Evolutionary conservation across 2,329 filamentous ascomycete genomes (phyloP), one percentile per base, ranked within the genome.

Genomic region (Phialophora expanda): DNA sequence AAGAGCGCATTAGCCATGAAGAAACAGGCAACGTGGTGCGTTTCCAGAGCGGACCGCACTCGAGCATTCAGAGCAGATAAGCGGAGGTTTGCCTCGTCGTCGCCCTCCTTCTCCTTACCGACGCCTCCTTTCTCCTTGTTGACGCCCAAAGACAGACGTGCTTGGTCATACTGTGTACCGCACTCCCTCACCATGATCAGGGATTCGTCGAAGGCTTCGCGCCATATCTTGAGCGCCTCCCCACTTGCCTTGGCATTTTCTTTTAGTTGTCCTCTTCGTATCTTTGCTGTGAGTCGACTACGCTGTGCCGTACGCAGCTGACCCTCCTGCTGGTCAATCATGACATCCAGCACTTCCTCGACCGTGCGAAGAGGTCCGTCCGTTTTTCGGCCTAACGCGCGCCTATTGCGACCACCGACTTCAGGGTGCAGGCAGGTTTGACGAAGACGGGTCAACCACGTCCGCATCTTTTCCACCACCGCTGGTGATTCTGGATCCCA

Each of bases 371-470:
- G 82, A 0, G 91, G 89, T 0, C 86, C 88, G 61, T 83, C 83
- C 56, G 83, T 86, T 53, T 85, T 83, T 1, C 89, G 89, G 1
- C 89, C 89, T 5, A 91, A 78, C 0, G 86, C 84, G 67, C 84
- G 85, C 14, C 89, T 83, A 70, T 89, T 90, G 34, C 85, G 85
- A 9, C 84, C 84, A 20, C 90, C 90, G 50, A 96, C 86, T 74
- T 96, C 90, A 0, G 94, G 92, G 77, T 97, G 93, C 17, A 98
- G 82, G 64, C 92, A 93, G 0, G 89, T 92, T 74, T 96, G 91
- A 38, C 94, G 86, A 26, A 98, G 81, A 54, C 89, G 84, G 38
- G 89, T 87, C 8, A 99, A 81, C 85, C 92, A 96, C 17, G 80
- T 81, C 57, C 92, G 86, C 93, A 98, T 97, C 50, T 79, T 83